Evolutionary conservation across 495 filamentous ascomycete genomes (phyloP).

Genomic region (Aspergillus haitiensis): DNA sequence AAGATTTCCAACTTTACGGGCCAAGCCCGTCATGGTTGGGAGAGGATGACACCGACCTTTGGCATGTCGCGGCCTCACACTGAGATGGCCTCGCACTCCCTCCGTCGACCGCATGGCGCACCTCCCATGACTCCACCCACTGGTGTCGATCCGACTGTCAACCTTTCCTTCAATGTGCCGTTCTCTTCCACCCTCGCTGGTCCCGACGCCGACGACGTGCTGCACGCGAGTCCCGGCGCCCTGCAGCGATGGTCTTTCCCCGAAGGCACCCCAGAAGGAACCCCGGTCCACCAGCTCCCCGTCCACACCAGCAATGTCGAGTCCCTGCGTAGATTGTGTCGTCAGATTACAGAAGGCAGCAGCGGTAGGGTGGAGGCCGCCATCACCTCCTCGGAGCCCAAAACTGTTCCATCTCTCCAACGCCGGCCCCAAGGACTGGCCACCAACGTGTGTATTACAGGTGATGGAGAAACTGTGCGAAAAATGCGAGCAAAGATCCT

Average conservation of each 20-base stretch:
- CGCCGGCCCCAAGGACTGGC: conserved; percentile 71
- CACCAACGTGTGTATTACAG: conserved; percentile 87
- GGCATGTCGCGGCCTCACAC: conserved; percentile 74
- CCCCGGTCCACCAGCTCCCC: conserved; percentile 79
- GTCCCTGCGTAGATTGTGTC: conserved; percentile 71
- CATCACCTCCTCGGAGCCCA: conserved; percentile 79
- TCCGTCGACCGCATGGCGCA: conserved; percentile 67
- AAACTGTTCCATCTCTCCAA: conserved; percentile 65
- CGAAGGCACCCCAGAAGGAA: conserved; percentile 77
- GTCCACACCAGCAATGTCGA: conserved; percentile 84
- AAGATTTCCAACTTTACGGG: conserved; percentile 86
- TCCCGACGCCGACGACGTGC: conserved; percentile 85
- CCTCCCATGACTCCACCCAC: conserved; percentile 65
- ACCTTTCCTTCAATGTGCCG: conserved; percentile 89
- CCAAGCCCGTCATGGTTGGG: conserved; percentile 84
- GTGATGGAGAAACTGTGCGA: conserved; percentile 77
- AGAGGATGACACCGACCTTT: conserved; percentile 84
- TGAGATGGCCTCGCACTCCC: conserved; percentile 69
- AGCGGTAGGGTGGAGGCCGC: conserved; percentile 73
- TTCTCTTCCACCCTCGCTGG: conserved; percentile 89
- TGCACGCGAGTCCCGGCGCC: conserved; percentile 81
- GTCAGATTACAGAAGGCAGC: conserved; percentile 70
- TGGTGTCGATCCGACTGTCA: conserved; percentile 66
- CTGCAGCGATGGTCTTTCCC: conserved; percentile 89
- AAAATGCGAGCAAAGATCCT: conserved; percentile 81